phyloP scores from a whole-genome alignment of 2,329 filamentous ascomycete genomes.

The Epichloe scottii region DNA sequence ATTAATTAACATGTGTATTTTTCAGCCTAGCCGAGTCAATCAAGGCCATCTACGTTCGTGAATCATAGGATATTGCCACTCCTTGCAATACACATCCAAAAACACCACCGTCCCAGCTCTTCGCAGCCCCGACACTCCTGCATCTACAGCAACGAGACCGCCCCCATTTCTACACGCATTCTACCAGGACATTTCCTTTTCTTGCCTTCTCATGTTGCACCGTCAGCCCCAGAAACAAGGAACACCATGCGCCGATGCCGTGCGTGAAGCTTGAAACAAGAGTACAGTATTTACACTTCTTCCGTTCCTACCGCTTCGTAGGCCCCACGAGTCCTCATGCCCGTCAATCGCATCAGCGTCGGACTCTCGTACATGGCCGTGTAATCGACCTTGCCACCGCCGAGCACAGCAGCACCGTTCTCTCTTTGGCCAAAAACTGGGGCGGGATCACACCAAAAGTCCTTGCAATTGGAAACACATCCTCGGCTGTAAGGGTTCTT shows the following conservation, averaged over 20 bases:
- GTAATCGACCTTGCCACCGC: slow-evolving; percentile 74
- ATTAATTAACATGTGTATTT: too few relatives aligned
- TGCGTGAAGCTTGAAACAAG: not conserved
- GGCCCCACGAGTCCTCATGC: slow-evolving; percentile 36
- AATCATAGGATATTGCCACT: not conserved
- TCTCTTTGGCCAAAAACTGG: slow-evolving; percentile 66
- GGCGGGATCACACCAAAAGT: slow-evolving; percentile 90
- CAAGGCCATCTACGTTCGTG: not conserved
- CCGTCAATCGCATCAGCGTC: slow-evolving; percentile 46
- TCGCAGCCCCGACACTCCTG: not conserved
- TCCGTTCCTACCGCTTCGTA: slow-evolving; percentile 52
- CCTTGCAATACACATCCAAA: not conserved
- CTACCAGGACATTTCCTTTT: not conserved
- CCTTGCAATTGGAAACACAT: slow-evolving; percentile 76
- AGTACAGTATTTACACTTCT: slow-evolving; percentile 25
- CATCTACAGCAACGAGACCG: too few relatives aligned
- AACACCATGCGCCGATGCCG: not conserved
- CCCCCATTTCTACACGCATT: not conserved
- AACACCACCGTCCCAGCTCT: not conserved
- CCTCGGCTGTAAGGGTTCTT: slow-evolving; percentile 80
- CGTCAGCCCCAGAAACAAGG: too few relatives aligned
- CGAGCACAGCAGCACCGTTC: slow-evolving; percentile 62
- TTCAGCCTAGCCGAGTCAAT: not conserved
- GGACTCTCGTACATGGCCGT: slow-evolving; percentile 82
- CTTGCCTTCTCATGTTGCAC: too few relatives aligned